phyloP scores from a whole-genome alignment of 805 yeast genomes.

The Metschnikowia sp. region DNA sequence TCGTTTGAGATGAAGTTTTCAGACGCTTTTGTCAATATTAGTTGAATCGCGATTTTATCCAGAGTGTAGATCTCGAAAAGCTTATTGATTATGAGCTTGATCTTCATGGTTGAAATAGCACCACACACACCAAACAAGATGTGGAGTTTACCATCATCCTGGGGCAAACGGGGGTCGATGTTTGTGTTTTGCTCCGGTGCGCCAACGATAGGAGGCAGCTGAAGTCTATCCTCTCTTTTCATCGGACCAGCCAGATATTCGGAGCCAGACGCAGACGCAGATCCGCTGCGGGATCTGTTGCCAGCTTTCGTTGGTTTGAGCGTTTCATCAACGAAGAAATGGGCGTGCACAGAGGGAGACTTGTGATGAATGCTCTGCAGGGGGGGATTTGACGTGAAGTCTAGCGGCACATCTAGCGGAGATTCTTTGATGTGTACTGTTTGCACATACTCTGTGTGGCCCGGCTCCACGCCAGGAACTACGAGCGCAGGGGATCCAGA shows the following conservation, averaged over 20 bases:
- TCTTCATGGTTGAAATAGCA: slow-evolving; percentile 49
- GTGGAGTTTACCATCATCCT: slow-evolving; percentile 56
- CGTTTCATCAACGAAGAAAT: slow-evolving; percentile 67
- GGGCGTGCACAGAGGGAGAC: slow-evolving; percentile 71
- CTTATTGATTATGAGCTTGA: slow-evolving; percentile 50
- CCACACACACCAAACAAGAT: slow-evolving; percentile 58
- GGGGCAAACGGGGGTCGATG: slow-evolving; percentile 61
- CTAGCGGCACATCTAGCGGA: slow-evolving; percentile 4
- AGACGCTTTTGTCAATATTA: slow-evolving; percentile 51
- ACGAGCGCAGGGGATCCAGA: slow-evolving; percentile 3
- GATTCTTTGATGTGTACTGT: slow-evolving; percentile 5
- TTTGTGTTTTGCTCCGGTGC: slow-evolving; percentile 42
- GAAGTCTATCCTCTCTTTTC: slow-evolving; percentile 14
- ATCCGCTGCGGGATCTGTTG: slow-evolving; percentile 39
- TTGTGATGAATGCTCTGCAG: slow-evolving; percentile 42
- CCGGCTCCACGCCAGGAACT: slow-evolving; percentile 1
- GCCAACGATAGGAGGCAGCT: slow-evolving; percentile 16
- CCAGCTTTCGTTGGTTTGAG: slow-evolving; percentile 42
- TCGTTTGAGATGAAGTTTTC: slow-evolving; percentile 51
- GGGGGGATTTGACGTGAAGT: slow-evolving; percentile 31
- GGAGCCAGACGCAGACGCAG: slow-evolving; percentile 28
- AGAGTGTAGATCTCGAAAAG: slow-evolving; percentile 49
- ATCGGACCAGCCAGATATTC: slow-evolving; percentile 18
- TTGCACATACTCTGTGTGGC: not conserved
- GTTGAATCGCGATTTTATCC: slow-evolving; percentile 50